These are phyloP conservation scores for Centrapalus pauciflorus DNA, from an alignment of 129 eudicot species.

Conservation along the genomic window DNA sequence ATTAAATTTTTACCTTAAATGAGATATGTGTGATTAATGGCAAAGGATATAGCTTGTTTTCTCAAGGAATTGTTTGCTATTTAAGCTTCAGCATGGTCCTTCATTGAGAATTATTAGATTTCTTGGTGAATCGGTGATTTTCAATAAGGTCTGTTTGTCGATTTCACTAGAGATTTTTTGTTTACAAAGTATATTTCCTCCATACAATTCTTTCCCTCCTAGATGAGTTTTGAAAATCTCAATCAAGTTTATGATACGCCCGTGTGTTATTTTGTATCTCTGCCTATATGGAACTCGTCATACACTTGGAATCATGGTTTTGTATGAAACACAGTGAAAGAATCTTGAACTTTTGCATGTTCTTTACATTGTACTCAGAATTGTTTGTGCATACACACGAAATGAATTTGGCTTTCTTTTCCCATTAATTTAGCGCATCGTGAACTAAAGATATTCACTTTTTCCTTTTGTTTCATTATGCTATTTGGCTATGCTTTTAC, in stretches of 20 bases:
- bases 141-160: too few relatives aligned
- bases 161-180: neutral
- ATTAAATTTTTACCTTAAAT: neutral
- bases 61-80: neutral
- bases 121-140: neutral
- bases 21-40: neutral
- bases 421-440: neutral
- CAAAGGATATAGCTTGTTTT: constrained; percentile 4
- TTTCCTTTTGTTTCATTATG: neutral
- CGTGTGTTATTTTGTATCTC: neutral
- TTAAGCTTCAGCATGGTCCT: neutral
- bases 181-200: neutral
- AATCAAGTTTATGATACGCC: neutral
- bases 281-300: neutral
- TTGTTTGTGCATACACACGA: neutral
- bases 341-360: neutral
- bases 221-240: neutral
- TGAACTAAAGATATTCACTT: neutral
- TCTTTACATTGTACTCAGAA: neutral
- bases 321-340: too few relatives aligned
- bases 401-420: neutral
- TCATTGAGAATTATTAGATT: neutral
- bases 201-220: neutral
- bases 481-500: neutral
- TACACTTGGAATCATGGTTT: neutral